phyloP scores from a whole-genome alignment of 164 flowering plant genomes.

The Magnolia sinica region DNA sequence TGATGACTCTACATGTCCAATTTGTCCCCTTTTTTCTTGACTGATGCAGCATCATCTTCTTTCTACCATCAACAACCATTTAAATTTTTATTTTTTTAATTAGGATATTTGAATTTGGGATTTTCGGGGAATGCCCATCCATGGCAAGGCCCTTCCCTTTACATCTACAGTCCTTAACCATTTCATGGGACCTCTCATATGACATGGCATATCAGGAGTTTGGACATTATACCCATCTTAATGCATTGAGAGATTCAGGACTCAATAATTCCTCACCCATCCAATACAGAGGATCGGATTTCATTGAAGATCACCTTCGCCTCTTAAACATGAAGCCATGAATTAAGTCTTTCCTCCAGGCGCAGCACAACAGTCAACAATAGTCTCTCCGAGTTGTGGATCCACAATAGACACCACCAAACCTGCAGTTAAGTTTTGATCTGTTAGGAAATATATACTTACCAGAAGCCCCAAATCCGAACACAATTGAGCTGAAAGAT shows the following conservation, averaged over 20 bases:
- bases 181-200: neutral
- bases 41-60: too few relatives aligned
- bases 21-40: neutral
- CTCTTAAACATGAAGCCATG: conserved; percentile 73
- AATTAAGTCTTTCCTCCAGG: conserved; percentile 96
- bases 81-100: too few relatives aligned
- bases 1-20: neutral
- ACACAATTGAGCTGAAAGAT: neutral
- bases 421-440: conserved; percentile 39
- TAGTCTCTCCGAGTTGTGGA: conserved; percentile 78
- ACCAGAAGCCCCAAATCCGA: neutral
- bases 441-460: neutral
- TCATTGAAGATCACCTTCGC: conserved; percentile 46
- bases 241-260: too few relatives aligned
- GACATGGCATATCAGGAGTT: neutral
- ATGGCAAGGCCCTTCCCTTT: neutral
- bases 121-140: neutral
- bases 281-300: neutral
- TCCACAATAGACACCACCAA: conserved; percentile 74
- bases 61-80: too few relatives aligned
- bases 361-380: conserved; percentile 92
- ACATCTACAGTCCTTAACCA: neutral
- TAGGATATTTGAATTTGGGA: neutral
- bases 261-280: neutral
- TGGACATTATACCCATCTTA: neutral